Base-by-base conservation (phyloP, 1,284 basidiomycete species). In the Fomitopsis pinicola region DNA sequence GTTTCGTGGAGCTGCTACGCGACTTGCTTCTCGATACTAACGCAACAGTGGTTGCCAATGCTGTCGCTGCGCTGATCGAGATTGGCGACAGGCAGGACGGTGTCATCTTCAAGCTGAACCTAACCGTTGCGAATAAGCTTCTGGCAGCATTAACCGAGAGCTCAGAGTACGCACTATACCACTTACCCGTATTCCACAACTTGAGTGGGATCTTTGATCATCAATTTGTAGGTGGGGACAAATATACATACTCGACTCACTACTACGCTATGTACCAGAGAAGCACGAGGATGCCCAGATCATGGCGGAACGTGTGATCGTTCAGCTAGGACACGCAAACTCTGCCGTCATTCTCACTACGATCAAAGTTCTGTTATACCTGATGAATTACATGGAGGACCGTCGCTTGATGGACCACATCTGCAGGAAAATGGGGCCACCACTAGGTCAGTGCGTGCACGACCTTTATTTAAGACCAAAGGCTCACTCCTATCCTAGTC, bases 301-400 rank as follows among this genome's bases (percentile, higher is more conserved):
- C 42, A 88, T 99, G 75, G 95, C 93, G 4, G 97, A 99, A 73
- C 88, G 95, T 40, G 92, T 99, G 62, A 88, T 95, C 22, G 85
- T 96, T 46, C 89, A 97, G 67, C 79, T 99, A 19, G 91, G 95
- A 69, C 94, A 97, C 72, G 91, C 93, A 12, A 97, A 97, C 71
- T 95, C 94, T n/a, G 94, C 95, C 2, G 94, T 97, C 30, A 93
- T 97, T 9, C 80, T 97, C 50, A 95, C 95, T 6, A 91, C 95
- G 5, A 94, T 98, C 82, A 99, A 99, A 78, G 89, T 94, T 53
- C 84, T 98, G 35, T 80, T 99, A 19, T 99, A 98, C 73, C 81
- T 99, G 64, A 98, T 99, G 96, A 99, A 99, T 76, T 99, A 99
- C 76, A 98, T 99, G 89, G 92, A 95, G 64, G 91, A 92, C 72